phyloP scores from a whole-genome alignment of 768 basidiomycete genomes.

The Mycena polygramma region DNA sequence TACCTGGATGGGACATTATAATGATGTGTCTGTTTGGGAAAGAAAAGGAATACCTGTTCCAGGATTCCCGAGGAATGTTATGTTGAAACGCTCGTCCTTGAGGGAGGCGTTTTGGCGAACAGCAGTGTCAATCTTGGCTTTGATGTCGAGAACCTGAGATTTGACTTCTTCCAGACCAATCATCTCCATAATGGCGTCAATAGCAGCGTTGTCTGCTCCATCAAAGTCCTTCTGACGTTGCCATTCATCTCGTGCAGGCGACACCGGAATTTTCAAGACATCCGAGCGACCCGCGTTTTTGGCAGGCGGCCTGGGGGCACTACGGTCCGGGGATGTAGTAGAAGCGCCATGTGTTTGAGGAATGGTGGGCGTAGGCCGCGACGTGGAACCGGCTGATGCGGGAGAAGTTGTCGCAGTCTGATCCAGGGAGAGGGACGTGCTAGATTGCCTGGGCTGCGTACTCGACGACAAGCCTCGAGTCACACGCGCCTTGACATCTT shows the following conservation, averaged over 20 bases:
- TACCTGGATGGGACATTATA: conserved; percentile 54
- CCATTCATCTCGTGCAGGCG: conserved; percentile 65
- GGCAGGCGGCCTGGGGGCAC: conserved; percentile 2
- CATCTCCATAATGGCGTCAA: conserved; percentile 79
- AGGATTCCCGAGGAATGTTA: conserved; percentile 76
- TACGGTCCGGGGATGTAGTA: neutral
- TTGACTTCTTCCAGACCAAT: conserved; percentile 79
- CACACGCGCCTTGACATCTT: conserved; percentile 42
- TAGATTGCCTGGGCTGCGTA: neutral
- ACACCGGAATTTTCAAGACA: conserved; percentile 37
- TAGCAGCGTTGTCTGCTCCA: conserved; percentile 63
- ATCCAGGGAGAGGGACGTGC: no score
- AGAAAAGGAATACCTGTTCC: conserved; percentile 70
- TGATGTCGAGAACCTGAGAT: conserved; percentile 66
- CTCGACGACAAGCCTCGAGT: neutral
- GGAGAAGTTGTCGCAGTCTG: no score
- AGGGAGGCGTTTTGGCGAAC: conserved; percentile 67
- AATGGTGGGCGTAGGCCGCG: neutral
- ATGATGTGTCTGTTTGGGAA: neutral
- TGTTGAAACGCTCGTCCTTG: conserved; percentile 71
- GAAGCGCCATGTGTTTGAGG: neutral
- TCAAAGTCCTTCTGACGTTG: conserved; percentile 66
- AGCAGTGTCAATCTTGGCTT: conserved; percentile 67
- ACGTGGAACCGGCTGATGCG: neutral
- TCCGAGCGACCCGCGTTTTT: conserved; percentile 1